phyloP scores from a whole-genome alignment of 768 basidiomycete species.

The Epithele typhae region DNA sequence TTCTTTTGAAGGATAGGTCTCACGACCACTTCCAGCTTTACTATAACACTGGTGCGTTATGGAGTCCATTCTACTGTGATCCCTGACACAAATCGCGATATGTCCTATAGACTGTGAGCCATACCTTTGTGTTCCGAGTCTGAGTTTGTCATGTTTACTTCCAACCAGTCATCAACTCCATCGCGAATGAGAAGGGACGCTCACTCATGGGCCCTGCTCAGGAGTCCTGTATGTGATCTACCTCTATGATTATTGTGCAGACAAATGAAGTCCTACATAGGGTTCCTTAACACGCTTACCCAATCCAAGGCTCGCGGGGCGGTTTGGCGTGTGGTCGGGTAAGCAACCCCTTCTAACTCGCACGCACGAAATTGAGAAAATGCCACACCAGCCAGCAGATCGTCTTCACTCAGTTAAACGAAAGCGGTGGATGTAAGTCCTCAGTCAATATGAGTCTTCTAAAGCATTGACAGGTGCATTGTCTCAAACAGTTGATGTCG shows the following conservation, averaged over 20 bases:
- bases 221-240: constrained; percentile 40
- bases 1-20: too few relatives aligned
- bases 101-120: constrained; percentile 1
- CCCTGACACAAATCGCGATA: constrained; percentile 3
- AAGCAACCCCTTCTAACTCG: too few relatives aligned
- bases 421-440: constrained; percentile 32
- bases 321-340: constrained; percentile 53
- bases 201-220: constrained; percentile 53
- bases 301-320: constrained; percentile 44
- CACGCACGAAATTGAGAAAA: too few relatives aligned
- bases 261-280: constrained; percentile 23
- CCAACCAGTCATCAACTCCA: constrained; percentile 41
- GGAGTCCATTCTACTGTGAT: too few relatives aligned
- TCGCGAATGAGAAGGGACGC: constrained; percentile 39
- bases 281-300: constrained; percentile 45
- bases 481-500: too few relatives aligned
- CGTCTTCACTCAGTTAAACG: constrained; percentile 47
- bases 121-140: neutral
- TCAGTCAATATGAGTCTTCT: neutral
- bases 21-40: constrained; percentile 28
- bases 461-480: too few relatives aligned
- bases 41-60: constrained; percentile 45
- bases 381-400: constrained; percentile 58
- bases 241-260: neutral
- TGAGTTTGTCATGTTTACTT: too few relatives aligned